A percentile compares a stretch with the other conserved stretches of the same genome.
These are phyloP conservation scores for Dacryopinax primogenitus DNA, from an alignment of 768 basidiomycete species.

Conservation along the genomic window DNA sequence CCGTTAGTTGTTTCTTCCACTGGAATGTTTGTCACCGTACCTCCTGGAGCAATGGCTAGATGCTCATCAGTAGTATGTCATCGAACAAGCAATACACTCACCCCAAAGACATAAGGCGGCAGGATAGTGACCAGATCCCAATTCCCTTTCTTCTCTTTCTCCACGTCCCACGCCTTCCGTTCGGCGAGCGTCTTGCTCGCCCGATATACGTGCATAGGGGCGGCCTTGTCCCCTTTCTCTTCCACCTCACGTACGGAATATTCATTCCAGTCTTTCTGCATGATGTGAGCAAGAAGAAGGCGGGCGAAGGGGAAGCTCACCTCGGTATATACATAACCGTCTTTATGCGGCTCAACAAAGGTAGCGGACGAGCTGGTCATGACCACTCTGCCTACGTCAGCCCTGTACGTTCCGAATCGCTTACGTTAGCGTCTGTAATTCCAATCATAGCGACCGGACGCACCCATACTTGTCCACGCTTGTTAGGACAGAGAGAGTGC, in stretches of 20 bases:
- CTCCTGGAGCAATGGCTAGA: neutral
- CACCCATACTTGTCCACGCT: conserved; percentile 45
- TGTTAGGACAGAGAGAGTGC: conserved; percentile 50
- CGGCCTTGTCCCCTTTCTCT: conserved; percentile 38
- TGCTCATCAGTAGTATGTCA: neutral
- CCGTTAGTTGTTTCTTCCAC: neutral
- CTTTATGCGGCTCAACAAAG: conserved; percentile 24
- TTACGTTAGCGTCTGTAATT: too few species aligned
- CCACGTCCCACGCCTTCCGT: conserved; percentile 42
- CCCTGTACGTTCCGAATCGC: too few species aligned
- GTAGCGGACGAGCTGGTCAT: conserved; percentile 52
- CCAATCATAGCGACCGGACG: conserved; percentile 12
- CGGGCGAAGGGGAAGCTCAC: conserved; percentile 14
- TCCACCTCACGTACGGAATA: conserved; percentile 34
- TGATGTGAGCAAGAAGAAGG: conserved; percentile 12
- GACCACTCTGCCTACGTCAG: conserved; percentile 51
- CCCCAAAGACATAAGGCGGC: conserved; percentile 37
- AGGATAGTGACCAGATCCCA: conserved; percentile 45
- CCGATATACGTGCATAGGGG: conserved; percentile 35
- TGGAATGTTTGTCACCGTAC: neutral
- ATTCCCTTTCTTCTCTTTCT: conserved; percentile 32
- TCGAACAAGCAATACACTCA: neutral
- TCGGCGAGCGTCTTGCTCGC: conserved; percentile 58
- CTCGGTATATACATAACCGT: conserved; percentile 22
- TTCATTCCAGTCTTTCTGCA: conserved; percentile 51